Evolutionary conservation across 1,284 basidiomycete species (phyloP).

Genomic region (Moniliophthora roreri): DNA sequence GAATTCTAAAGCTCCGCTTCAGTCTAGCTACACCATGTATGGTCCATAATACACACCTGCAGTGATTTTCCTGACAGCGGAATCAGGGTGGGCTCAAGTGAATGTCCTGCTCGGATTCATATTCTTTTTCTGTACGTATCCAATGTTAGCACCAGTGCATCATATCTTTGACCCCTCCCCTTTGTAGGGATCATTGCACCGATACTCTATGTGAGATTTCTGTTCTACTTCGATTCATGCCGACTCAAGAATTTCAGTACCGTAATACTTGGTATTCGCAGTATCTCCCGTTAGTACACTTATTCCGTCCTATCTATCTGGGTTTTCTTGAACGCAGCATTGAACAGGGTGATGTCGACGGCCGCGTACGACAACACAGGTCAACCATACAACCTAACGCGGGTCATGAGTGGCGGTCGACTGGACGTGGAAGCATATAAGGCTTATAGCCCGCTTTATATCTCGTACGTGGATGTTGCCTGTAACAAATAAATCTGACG

Average conservation of each 20-base stretch:
- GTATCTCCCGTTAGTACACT: slow-evolving; percentile 45
- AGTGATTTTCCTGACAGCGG: background rate
- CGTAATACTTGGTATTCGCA: slow-evolving; percentile 50
- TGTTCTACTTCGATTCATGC: background rate
- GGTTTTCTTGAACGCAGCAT: slow-evolving; percentile 5
- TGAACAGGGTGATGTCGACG: slow-evolving; percentile 51
- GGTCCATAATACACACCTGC: background rate
- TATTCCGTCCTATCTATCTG: background rate
- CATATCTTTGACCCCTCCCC: background rate
- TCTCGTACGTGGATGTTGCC: slow-evolving; percentile 40
- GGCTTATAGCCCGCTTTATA: slow-evolving; percentile 58
- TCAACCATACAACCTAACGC: slow-evolving; percentile 52
- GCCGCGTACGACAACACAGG: slow-evolving; percentile 60
- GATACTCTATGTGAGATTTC: slow-evolving; percentile 40
- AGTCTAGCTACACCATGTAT: slow-evolving; percentile 18
- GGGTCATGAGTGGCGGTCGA: slow-evolving; percentile 49
- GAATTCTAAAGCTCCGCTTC: background rate
- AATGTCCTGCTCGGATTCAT: slow-evolving; percentile 60
- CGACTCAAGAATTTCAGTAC: slow-evolving; percentile 44
- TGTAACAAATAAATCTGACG: background rate
- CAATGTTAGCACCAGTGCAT: background rate
- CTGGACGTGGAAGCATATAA: slow-evolving; percentile 54
- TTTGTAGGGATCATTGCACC: slow-evolving; percentile 70
- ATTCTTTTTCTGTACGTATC: slow-evolving; percentile 52
- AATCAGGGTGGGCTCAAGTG: slow-evolving; percentile 48